These are phyloP conservation scores for Daedaleopsis nitida DNA, from an alignment of 768 basidiomycete species.

Conservation along the genomic window DNA sequence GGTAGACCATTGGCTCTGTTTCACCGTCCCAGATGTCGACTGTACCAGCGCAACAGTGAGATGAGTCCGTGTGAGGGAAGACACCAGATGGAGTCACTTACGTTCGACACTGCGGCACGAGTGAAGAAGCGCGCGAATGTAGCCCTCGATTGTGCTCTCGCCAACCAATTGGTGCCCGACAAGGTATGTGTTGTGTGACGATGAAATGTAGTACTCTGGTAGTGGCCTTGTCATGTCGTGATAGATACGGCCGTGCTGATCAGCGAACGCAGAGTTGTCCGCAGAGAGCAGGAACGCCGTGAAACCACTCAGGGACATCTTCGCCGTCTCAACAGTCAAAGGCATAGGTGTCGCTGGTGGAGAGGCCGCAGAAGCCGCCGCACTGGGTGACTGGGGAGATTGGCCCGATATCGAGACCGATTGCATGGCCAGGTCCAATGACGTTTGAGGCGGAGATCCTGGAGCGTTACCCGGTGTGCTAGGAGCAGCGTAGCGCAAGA, in stretches of 20 bases:
- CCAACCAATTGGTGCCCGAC: conserved; percentile 87
- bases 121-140: conserved; percentile 87
- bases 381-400: not conserved
- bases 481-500: conserved; percentile 38
- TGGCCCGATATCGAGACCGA: conserved; percentile 16
- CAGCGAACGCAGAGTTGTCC: conserved; percentile 67
- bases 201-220: conserved; percentile 85
- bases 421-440: conserved; percentile 31
- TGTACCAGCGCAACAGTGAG: conserved; percentile 32
- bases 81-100: conserved; percentile 40
- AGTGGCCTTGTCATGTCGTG: conserved; percentile 92
- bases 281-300: conserved; percentile 77
- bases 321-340: conserved; percentile 23
- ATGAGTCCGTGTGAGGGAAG: not conserved
- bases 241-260: conserved; percentile 53
- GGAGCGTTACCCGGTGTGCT: conserved; percentile 6
- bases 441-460: conserved; percentile 27
- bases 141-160: conserved; percentile 87
- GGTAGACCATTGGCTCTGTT: conserved; percentile 80
- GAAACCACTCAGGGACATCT: conserved; percentile 65
- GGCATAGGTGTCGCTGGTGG: conserved; percentile 3
- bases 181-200: conserved; percentile 92
- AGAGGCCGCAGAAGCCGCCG: not conserved
- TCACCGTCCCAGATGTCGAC: conserved; percentile 95
- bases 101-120: conserved; percentile 94